Conservation (phyloP, 805 yeast species). For the Dipodascus geniculatus region DNA sequence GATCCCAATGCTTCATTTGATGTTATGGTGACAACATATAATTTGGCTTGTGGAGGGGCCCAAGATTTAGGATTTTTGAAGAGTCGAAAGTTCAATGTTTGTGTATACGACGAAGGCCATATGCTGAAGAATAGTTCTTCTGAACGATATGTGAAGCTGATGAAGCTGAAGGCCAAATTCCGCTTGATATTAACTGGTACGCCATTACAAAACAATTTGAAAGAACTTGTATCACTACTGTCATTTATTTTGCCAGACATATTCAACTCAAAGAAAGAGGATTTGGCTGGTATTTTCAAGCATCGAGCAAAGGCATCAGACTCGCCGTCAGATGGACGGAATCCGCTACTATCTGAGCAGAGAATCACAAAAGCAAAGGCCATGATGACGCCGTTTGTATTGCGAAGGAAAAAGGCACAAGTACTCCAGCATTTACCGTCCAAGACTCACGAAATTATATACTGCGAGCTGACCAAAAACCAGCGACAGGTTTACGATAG, state of each 20-base stretch:
- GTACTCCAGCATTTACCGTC: constrained; percentile 82
- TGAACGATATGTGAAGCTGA: constrained; percentile 77
- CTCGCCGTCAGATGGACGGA: constrained; percentile 34
- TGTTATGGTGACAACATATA: constrained; percentile 89
- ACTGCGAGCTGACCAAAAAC: constrained; percentile 47
- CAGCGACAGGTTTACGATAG: constrained; percentile 52
- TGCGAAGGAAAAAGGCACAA: constrained; percentile 85
- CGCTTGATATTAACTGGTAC: constrained; percentile 89
- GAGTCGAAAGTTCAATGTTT: constrained; percentile 65
- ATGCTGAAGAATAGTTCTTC: constrained; percentile 82
- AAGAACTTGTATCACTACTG: constrained; percentile 78
- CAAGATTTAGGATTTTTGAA: constrained; percentile 71
- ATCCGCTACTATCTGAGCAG: constrained; percentile 79
- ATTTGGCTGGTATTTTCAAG: constrained; percentile 69
- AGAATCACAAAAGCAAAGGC: constrained; percentile 89
- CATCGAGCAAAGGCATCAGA: constrained; percentile 69
- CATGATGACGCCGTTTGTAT: constrained; percentile 96
- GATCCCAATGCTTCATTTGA: constrained; percentile 50
- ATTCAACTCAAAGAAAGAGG: constrained; percentile 73
- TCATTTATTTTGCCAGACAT: constrained; percentile 82
- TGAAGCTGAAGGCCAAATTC: constrained; percentile 75
- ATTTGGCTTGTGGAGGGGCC: constrained; percentile 77
- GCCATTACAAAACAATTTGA: constrained; percentile 86
- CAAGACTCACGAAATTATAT: constrained; percentile 51
- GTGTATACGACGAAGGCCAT: constrained; percentile 97